Base-by-base conservation (phyloP, 495 filamentous ascomycete species). In the Haplographium delicatum region DNA sequence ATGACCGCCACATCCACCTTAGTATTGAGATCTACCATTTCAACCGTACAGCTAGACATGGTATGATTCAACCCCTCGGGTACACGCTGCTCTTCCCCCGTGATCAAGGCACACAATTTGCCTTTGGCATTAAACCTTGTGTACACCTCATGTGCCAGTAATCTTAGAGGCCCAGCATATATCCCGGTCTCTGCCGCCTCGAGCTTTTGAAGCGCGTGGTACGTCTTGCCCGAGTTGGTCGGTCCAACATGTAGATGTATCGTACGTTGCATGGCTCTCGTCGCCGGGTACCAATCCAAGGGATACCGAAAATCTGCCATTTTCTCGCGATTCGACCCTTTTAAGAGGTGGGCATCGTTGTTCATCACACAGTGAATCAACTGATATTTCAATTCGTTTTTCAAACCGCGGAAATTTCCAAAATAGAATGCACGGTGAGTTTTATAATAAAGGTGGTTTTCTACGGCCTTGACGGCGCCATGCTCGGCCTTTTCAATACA, bases 211-310 rank as follows among this genome's bases (percentile, higher is more conserved):
- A 99, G 67, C 3, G 94, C 94, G 63, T 89, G 84, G 65, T 97
- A 97, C 2, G 94, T 99, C 69, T 99, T 99, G 48, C 94, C 94
- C 4, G 91, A 96, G 67, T 99, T 99, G 2, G 94, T 99, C 0
- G 94, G 94, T 1, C 94, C 94, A 38, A 99, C 90, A 62, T 99
- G 94, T 7, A 99, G 70, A 72, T 96, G 86, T 47, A 96, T 76
- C 2, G 80, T 91, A 28, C 94, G 76, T 62, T 91, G 84, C 48
- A 90, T 68, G 16, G 79, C 70, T 41, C 94, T 79, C 18, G 94
- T 86, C 5, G 71, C 76, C 2, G 90, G 89, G 63, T 84, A 99
- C 93, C 90, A 96, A 61, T 96, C 93, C 43, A 80, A 74, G 0
- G 94, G 94, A 63, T 81, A 89, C 26, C 89, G 79, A 38, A 95